Evolutionary conservation across 768 basidiomycete species (phyloP), one percentile per base, ranked within the genome.

Genomic region (Antrodiella citrinella): DNA sequence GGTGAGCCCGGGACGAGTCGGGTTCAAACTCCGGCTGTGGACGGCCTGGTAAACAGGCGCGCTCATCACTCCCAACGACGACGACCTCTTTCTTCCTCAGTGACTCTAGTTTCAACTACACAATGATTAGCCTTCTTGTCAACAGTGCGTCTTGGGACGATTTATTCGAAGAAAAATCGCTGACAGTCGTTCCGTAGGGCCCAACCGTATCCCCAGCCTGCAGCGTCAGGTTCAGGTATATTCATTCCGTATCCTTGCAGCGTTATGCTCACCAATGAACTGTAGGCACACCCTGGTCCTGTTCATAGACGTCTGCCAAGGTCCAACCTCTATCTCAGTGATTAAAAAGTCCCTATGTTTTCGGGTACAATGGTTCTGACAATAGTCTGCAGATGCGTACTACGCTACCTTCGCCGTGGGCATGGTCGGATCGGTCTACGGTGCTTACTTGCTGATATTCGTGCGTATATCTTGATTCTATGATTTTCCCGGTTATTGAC

Each of bases 211-310:
- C 54, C 65, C 78, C 39, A 78, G 83, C 68, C 81, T 69, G 62
- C 87, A 90, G 68, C 78, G 68, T 69, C 53, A 62, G 42, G 74
- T 79, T 65, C 88, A 90, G 74, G 88, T 87, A 51, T 26, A 64
- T 56, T 19, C n/a, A 24, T 39, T 35, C 30, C 30, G 30, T 15
- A 35, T 23, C 22, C 4, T 10, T n/a, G n/a, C n/a, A 23, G 3
- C 10, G 19, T 19, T 43, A 26, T 45, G 43, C 30, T 20, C 12
- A 19, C 38, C 18, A 43, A 5, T 30, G n/a, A 19, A 13, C 24
- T 54, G 23, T 49, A 75, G 65, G 51, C 63, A 21, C 69, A 79
- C 46, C 66, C 73, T 57, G 67, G 66, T 49, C 76, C 78, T 46
- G 64, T 87, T 54, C 80, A 80, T 69, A 67, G 77, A 62, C 80